These are phyloP conservation scores for Quercus berberidifolia DNA, from an alignment of 306 rosid species.

Conservation along the genomic window DNA sequence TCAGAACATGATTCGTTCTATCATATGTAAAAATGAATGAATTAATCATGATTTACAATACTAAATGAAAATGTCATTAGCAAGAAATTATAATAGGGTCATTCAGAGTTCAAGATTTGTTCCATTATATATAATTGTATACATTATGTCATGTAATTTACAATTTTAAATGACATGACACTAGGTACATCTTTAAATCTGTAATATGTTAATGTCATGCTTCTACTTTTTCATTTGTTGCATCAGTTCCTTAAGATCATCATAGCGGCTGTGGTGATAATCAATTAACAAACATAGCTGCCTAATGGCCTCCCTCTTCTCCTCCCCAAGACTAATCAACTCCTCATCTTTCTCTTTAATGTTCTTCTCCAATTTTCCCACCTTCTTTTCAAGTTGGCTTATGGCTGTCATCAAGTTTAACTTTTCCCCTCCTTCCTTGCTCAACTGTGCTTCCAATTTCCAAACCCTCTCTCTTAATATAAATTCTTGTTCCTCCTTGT, in stretches of 20 bases:
- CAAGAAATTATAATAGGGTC: too few relatives aligned
- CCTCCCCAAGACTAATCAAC: conserved; percentile 49
- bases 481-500: conserved; percentile 50
- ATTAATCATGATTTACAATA: too few relatives aligned
- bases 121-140: too few relatives aligned
- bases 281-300: conserved; percentile 65
- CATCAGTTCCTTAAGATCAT: conserved; percentile 39
- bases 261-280: conserved; percentile 54
- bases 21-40: too few relatives aligned
- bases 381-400: conserved; percentile 52
- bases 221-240: conserved; percentile 10
- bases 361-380: conserved; percentile 40
- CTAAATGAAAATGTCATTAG: too few relatives aligned
- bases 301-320: conserved; percentile 74
- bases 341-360: conserved; percentile 58
- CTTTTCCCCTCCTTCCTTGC: conserved; percentile 63
- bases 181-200: neutral
- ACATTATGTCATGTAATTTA: too few relatives aligned
- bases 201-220: neutral
- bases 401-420: conserved; percentile 40
- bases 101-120: too few relatives aligned
- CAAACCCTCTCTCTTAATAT: conserved; percentile 47
- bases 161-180: too few relatives aligned
- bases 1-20: too few relatives aligned
- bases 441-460: conserved; percentile 52